Base-by-base conservation (phyloP, 2,329 filamentous ascomycete species). In the Apiospora saccharicola region DNA sequence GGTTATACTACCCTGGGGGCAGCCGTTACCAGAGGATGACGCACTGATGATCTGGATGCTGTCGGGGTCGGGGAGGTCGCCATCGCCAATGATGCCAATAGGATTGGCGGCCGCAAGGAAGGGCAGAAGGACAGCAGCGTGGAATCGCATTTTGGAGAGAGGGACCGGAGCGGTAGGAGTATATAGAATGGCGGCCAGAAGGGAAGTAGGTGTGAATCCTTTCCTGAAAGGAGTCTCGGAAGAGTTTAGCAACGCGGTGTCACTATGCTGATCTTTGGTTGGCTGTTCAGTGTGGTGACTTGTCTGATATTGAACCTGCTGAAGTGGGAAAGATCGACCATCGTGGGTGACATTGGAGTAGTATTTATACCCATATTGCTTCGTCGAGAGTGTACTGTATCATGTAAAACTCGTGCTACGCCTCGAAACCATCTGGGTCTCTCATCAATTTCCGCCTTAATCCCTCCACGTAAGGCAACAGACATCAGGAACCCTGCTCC, bases 11-110 rank as follows among this genome's bases (percentile, higher is more conserved):
- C 82, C 82, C 77, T 85, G 83, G 13, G 83, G 83, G 75, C 84
- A 86, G 37, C 84, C 84, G 74, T 82, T 85, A 71, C 84, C 84
- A 44, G 83, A 85, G 73, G 83, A 83, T 34, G 77, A 82, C 61
- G 83, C 80, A 64, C 78, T 79, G 74, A 79, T 57, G 77, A 86
- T 83, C 78, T 82, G 80, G 77, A 86, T 86, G 47, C 83, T 75
- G 57, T 77, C 80, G 24, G 83, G 82, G 74, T 82, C 79, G n/a
- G 84, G 84, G 16, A 70, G 71, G 71, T 84, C 82, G 24, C 78
- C 79, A 70, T 76, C 75, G 71, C 76, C 76, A 72, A 80, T 78
- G 69, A 79, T 76, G 30, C 77, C 77, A 68, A 80, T 73, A 49
- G 84, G 84, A 67, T 74, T 80, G 70, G 84, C 83, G 53, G 77